These are phyloP conservation scores for Omphalea diandra DNA, from an alignment of 441 rosid species.

Conservation along the genomic window DNA sequence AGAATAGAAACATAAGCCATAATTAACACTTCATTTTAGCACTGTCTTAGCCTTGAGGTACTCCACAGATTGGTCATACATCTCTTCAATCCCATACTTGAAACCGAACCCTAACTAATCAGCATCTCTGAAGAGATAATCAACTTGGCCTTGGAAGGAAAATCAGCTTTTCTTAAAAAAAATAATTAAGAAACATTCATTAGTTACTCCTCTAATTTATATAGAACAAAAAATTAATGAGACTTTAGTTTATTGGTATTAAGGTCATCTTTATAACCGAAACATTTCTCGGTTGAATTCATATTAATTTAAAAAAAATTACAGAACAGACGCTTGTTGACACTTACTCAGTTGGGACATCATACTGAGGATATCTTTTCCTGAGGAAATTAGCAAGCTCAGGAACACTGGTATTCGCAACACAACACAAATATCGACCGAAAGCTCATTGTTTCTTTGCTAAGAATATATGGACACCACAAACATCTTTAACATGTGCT, in stretches of 20 bases:
- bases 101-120: constrained; percentile 56
- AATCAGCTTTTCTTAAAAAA: constrained; percentile 45
- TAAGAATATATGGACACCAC: constrained; percentile 76
- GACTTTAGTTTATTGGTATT: too few species aligned
- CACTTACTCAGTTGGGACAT: constrained; percentile 66
- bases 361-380: constrained; percentile 57
- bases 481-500: constrained; percentile 70
- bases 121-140: constrained; percentile 66
- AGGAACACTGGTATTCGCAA: constrained; percentile 61
- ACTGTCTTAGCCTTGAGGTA: constrained; percentile 49
- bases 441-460: constrained; percentile 80
- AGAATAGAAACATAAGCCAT: too few species aligned
- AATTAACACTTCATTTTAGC: constrained; percentile 39
- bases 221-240: too few species aligned
- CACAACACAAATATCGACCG: constrained; percentile 80
- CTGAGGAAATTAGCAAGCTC: constrained; percentile 58
- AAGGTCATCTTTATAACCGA: too few species aligned
- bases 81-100: constrained; percentile 64
- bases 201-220: background rate
- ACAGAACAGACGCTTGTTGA: background rate
- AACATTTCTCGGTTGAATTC: too few species aligned
- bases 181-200: background rate
- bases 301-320: too few species aligned
- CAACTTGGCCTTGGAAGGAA: constrained; percentile 58
- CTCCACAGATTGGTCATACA: constrained; percentile 67